Percentiles rank a stretch among this genome's conserved stretches.
phyloP scores from a whole-genome alignment of 805 yeast genomes.

The Lipomyces yamadae region DNA sequence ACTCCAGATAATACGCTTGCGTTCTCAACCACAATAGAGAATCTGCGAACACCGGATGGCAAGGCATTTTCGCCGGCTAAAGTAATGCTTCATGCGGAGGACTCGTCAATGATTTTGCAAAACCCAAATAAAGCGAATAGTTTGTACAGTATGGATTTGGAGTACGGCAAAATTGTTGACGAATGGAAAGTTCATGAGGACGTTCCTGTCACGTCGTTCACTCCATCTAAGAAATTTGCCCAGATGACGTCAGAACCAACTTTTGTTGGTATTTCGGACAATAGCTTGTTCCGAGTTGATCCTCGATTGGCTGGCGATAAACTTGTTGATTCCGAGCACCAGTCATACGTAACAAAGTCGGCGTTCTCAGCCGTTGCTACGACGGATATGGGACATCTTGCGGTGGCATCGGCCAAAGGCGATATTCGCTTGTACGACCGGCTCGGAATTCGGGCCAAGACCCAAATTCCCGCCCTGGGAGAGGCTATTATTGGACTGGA shows the following conservation, averaged over 20 bases:
- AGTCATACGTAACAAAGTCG: constrained; percentile 59
- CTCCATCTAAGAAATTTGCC: constrained; percentile 73
- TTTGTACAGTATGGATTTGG: constrained; percentile 76
- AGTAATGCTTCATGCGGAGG: constrained; percentile 79
- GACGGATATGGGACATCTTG: constrained; percentile 73
- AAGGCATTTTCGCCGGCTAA: constrained; percentile 59
- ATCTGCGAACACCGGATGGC: constrained; percentile 59
- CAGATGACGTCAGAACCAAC: constrained; percentile 77
- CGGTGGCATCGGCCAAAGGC: constrained; percentile 76
- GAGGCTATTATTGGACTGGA: constrained; percentile 72
- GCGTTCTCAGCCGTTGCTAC: constrained; percentile 67
- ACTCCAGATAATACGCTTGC: constrained; percentile 55
- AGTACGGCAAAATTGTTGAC: constrained; percentile 80
- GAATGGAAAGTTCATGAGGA: constrained; percentile 70
- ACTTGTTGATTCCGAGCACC: constrained; percentile 61
- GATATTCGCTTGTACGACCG: constrained; percentile 74
- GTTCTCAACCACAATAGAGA: constrained; percentile 69
- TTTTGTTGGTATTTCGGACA: constrained; percentile 68
- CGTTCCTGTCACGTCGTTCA: constrained; percentile 58
- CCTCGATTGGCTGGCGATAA: constrained; percentile 70
- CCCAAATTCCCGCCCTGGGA: constrained; percentile 81
- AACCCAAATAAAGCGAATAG: constrained; percentile 52
- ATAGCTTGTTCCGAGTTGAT: constrained; percentile 74
- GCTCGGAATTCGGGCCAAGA: constrained; percentile 76
- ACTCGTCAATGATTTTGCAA: constrained; percentile 69